Evolutionary conservation across 371 early-diverging fungal genomes (phyloP), one percentile per base, ranked within the genome.

Genomic region (Mortierella sp.): DNA sequence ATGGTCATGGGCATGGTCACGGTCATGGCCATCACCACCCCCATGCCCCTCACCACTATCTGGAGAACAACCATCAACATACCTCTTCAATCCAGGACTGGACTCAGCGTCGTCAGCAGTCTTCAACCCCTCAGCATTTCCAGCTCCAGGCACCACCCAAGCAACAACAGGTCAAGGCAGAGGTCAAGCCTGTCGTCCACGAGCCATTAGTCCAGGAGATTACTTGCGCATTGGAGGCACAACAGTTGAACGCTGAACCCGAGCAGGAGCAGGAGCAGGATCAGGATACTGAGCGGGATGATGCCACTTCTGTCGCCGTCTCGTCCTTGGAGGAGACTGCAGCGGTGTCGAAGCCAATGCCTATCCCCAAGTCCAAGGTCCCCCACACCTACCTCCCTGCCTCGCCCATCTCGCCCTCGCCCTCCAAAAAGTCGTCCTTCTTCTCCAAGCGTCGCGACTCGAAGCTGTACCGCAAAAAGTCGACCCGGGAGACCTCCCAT

Each of bases 401-500:
- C 45, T 45, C 55, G 10, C 41, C 63, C 58, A 24, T 45, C 79
- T 29, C 55, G 1, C 40, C 64, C n/a, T 63, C 74, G 6, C 61
- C 74, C 47, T 41, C 66, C n/a, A 65, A 34, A 39, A 68, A 70
- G 53, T n/a, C 45, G 0, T 71, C 76, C 14, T 69, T 68, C 66
- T 71, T 76, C 43, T 65, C 66, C 39, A 61, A 66, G 64, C 55
- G 70, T 44, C 61, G 70, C 48, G 76, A 76, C 26, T 66, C 73
- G 1, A 67, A 73, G 39, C 43, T 71, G 41, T 73, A 66, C 16
- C 29, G 64, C 11, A 63, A 63, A 31, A 71, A 65, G 50, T 66
- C 77, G 0, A 64, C 66, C 37, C 48, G 63, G 39, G 88, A 89
- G 47, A 82, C 86, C 4, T 72, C 78, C 24, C 78, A 78, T 64